Evolutionary conservation across 1,284 basidiomycete species (phyloP), one percentile per base, ranked within the genome.

Genomic region (Leccinum pallidistipes): DNA sequence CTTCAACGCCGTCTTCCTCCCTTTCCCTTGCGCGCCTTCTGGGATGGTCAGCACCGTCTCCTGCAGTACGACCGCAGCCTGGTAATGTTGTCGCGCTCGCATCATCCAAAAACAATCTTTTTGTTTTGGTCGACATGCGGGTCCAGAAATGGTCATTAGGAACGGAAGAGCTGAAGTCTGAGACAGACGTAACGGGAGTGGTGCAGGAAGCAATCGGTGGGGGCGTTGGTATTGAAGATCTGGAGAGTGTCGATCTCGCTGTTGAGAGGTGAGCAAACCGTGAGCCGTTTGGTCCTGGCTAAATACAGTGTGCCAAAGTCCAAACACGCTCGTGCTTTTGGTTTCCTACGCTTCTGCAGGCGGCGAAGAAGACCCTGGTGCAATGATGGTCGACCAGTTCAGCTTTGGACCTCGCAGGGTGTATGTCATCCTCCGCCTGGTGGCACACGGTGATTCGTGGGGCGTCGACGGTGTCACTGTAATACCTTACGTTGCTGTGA

Each of bases 401-500:
- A 63, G 69, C n/a, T 76, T 73, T 52, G 78, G 77, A 40, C 81
- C 82, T 57, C 81, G 85, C 54, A 81, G 90, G 49, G 81, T 87
- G 50, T 92, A 92, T 71, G 83, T 85, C 16, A 75, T 91, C 47
- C 77, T 83, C 8, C 79, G 80, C 58, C 65, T 91, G 10, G 66
- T 73, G 18, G 55, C 62, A 24, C 69, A 74, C 32, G 60, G 64
- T 24, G 68, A 74, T 49, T 64, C 63, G 3, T 75, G 71, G 71
- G 64, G 69, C 8, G 65, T 64, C 18, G 63, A 70, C 55, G 76
- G 76, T 12, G 74, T 87, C 34, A 83, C 79, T 51, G 79, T 78
- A 40, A 85, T 92, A 6, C 90, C 90, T 16, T 92, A 91, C 69
- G 86, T 92, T 72, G 87, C 85, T 62, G 91, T 92, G 66, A 69